These are phyloP conservation scores for Coleophoma eucalyptorum DNA, from an alignment of 2,329 filamentous ascomycete genomes.

Conservation along the genomic window DNA sequence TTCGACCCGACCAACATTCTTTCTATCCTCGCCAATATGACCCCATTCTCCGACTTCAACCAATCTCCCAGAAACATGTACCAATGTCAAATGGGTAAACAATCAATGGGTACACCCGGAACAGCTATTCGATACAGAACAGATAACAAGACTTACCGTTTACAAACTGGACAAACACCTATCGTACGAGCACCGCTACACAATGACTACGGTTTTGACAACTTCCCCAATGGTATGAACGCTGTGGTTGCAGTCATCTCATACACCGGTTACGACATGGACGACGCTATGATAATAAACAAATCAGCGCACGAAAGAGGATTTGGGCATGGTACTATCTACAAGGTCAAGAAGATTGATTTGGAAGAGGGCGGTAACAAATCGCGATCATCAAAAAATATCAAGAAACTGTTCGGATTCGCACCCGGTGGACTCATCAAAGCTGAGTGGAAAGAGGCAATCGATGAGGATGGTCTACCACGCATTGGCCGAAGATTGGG, in stretches of 20 bases:
- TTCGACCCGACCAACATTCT: conserved; percentile 94
- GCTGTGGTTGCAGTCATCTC: conserved; percentile 96
- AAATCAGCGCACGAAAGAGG: conserved; percentile 95
- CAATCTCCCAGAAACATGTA: conserved; percentile 99
- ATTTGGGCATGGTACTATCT: conserved; percentile 93
- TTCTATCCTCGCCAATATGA: conserved; percentile 97
- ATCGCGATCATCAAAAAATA: conserved; percentile 60
- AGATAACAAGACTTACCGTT: conserved; percentile 93
- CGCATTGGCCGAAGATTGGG: conserved; percentile 73
- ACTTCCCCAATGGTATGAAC: conserved; percentile 96
- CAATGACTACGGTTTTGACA: conserved; percentile 95
- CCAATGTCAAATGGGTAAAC: conserved; percentile 98
- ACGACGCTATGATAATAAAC: conserved; percentile 99
- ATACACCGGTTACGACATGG: conserved; percentile 99
- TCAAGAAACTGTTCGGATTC: conserved; percentile 87
- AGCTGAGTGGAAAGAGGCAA: conserved; percentile 62
- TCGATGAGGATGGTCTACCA: conserved; percentile 87
- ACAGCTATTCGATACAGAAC: conserved; percentile 81
- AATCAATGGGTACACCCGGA: conserved; percentile 96
- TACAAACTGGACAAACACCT: conserved; percentile 95
- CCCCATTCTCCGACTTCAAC: conserved; percentile 97
- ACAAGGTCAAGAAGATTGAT: conserved; percentile 92
- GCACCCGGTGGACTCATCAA: conserved; percentile 73
- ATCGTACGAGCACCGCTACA: conserved; percentile 89
- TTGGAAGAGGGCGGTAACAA: conserved; percentile 74